These are phyloP conservation scores for Pichia sp. DNA, from an alignment of 1,139 yeast genomes.

Conservation along the genomic window DNA sequence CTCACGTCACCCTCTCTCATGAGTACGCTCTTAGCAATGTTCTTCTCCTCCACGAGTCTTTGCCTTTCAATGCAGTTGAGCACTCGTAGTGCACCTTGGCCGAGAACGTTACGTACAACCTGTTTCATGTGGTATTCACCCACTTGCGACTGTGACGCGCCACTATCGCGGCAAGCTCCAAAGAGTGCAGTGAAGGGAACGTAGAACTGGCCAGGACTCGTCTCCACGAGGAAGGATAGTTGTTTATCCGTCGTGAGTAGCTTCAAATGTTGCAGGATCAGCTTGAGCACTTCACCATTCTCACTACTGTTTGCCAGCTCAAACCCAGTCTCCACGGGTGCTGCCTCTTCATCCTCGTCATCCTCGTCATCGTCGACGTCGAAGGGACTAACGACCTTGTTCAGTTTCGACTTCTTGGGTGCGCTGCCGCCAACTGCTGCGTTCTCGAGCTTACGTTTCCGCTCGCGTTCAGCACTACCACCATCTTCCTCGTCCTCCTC, in stretches of 20 bases:
- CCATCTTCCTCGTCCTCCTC: constrained; percentile 29
- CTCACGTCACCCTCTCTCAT: constrained; percentile 74
- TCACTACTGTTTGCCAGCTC: constrained; percentile 7
- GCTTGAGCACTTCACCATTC: constrained; percentile 14
- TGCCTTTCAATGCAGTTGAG: constrained; percentile 34
- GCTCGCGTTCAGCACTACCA: constrained; percentile 27
- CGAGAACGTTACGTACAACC: constrained; percentile 23
- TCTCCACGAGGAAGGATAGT: constrained; percentile 41
- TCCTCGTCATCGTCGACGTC: constrained; percentile 30
- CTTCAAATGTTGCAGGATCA: constrained; percentile 40
- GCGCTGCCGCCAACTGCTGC: constrained; percentile 1
- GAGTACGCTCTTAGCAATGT: constrained; percentile 67
- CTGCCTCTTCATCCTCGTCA: constrained; percentile 23
- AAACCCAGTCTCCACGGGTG: constrained; percentile 20
- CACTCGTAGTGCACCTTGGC: constrained; percentile 22
- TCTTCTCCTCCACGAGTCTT: constrained; percentile 76
- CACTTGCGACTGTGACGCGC: constrained; percentile 37
- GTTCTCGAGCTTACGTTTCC: constrained; percentile 21
- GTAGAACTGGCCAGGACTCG: constrained; percentile 36
- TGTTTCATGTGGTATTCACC: constrained; percentile 42
- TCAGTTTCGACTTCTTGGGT: constrained; percentile 21
- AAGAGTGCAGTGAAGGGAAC: constrained; percentile 40
- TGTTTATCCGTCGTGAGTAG: constrained; percentile 39
- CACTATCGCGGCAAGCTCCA: too few species aligned
- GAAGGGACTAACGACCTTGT: constrained; percentile 8